Evolutionary conservation across 768 basidiomycete species (phyloP), one percentile per base, ranked within the genome.

Genomic region (Xerocomellus intermedius): DNA sequence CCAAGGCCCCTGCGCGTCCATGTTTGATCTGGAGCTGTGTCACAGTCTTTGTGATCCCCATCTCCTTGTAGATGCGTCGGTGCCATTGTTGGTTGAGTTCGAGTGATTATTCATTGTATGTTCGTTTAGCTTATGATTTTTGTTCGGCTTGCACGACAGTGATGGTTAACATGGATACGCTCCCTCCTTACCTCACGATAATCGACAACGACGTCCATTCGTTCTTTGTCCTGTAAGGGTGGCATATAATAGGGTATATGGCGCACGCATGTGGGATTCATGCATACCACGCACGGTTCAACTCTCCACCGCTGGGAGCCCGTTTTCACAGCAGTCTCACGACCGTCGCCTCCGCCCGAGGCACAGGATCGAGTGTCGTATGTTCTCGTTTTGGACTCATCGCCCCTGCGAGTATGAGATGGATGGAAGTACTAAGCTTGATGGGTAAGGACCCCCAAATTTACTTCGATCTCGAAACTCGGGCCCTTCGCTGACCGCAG

Each of bases 141-240:
- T 42, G 48, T 45, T 42, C 21, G 33, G 13, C 19, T 36, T 35
- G 12, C 22, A 21, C 9, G 19, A 37, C 36, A 3, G 32, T 33
- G 48, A 55, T 37, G 42, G 38, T 45, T 38, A 42, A 19, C 47
- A 46, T 61, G 58, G 55, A 50, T 51, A 64, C 48, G 33, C 14
- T 32, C 9, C 22, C 21, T 24, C 7, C 26, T 48, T 39, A 16
- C 54, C 38, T 61, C 51, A 6, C 58, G 53, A 58, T 55, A 39
- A 30, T 50, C 46, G 42, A 44, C 57, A 24, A 24, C 35, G 42
- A 54, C 28, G 28, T 46, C 44, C 39, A n/a, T 41, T 8, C 28
- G 4, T 33, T 37, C 16, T 17, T 30, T 33, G 26, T 33, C 14
- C 8, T 32, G 13, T 13, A 13, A 8, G 13, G 14, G 10, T 5